Percentiles rank a stretch among this genome's conserved stretches.
These are phyloP conservation scores for Dactylellina parvicollis DNA, from an alignment of 2,329 filamentous ascomycete species.

Conservation along the genomic window DNA sequence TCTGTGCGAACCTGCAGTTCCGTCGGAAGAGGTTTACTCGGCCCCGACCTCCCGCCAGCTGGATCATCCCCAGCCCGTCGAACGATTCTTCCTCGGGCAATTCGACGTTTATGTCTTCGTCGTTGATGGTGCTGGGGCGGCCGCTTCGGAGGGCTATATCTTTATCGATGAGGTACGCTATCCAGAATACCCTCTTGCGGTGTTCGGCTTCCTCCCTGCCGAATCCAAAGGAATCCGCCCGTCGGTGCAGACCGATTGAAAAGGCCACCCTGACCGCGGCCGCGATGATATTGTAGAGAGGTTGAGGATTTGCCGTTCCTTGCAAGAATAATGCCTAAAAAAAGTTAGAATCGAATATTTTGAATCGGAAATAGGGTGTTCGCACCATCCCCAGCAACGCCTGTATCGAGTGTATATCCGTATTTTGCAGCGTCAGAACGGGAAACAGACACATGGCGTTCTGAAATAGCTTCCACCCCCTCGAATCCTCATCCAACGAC, in stretches of 20 bases:
- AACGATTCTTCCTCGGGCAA: conserved; percentile 88
- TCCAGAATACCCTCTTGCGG: conserved; percentile 80
- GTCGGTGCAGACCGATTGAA: conserved; percentile 94
- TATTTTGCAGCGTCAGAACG: conserved; percentile 94
- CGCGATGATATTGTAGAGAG: conserved; percentile 88
- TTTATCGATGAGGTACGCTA: conserved; percentile 77
- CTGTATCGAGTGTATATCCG: conserved; percentile 92
- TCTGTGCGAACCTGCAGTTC: conserved; percentile 89
- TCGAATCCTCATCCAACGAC: conserved; percentile 82
- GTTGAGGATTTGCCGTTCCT: conserved; percentile 95
- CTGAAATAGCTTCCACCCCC: conserved; percentile 91
- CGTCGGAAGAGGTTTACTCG: conserved; percentile 95
- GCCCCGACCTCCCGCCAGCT: conserved; percentile 83
- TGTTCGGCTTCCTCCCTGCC: conserved; percentile 96
- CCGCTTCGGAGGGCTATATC: conserved; percentile 79
- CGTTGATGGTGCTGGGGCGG: conserved; percentile 76
- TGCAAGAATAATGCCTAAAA: conserved; percentile 84
- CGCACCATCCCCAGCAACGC: conserved; percentile 85
- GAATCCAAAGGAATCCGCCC: conserved; percentile 89
- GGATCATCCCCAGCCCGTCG: conserved; percentile 95
- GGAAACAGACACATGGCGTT: conserved; percentile 94
- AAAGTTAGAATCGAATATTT: conserved; percentile 43
- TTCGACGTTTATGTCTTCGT: conserved; percentile 93
- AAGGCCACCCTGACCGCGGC: conserved; percentile 90
- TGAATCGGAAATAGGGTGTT: neutral